These are phyloP conservation scores for Hypsizygus marmoreus DNA, from an alignment of 768 basidiomycete species.

Conservation along the genomic window DNA sequence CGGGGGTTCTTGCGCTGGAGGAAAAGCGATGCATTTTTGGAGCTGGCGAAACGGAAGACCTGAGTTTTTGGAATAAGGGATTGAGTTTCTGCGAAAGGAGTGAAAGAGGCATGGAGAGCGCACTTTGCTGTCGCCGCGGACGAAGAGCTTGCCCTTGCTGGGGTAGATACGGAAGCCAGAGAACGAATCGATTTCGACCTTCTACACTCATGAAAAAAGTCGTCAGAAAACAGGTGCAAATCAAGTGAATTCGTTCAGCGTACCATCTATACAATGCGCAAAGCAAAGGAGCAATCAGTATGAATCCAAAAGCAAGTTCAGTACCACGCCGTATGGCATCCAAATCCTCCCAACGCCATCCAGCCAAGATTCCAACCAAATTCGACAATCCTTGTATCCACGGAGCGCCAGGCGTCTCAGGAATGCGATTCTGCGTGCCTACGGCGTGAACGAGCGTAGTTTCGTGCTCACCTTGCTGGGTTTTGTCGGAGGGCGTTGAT, in stretches of 20 bases:
- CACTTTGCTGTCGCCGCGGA: conserved; percentile 95
- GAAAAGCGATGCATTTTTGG: conserved; percentile 97
- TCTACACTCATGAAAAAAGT: conserved; percentile 50
- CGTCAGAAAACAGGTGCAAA: conserved; percentile 14
- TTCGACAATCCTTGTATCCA: conserved; percentile 14
- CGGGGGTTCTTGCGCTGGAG: conserved; percentile 99
- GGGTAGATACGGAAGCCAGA: conserved; percentile 98
- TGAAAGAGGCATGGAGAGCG: conserved; percentile 17
- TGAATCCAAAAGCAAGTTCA: conserved; percentile 6
- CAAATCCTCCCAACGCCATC: conserved; percentile 35
- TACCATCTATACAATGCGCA: conserved; percentile 39
- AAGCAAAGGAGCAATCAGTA: conserved; percentile 12
- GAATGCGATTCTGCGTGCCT: conserved; percentile 15
- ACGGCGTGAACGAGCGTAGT: conserved; percentile 23
- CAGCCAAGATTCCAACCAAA: conserved; percentile 33
- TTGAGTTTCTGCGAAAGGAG: not conserved
- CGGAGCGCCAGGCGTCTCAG: conserved; percentile 18
- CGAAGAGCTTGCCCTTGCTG: conserved; percentile 93
- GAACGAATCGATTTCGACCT: conserved; percentile 99
- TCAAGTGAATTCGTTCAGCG: conserved; percentile 18
- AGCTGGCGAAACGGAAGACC: conserved; percentile 94
- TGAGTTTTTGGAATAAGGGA: conserved; percentile 26
- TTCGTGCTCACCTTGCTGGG: conserved; percentile 61
- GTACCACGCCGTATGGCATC: conserved; percentile 35
- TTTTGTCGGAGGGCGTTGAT: conserved; percentile 38